Base-by-base conservation (phyloP, 2,329 filamentous ascomycete species). In the Paecilomyces dactylethromorphus region DNA sequence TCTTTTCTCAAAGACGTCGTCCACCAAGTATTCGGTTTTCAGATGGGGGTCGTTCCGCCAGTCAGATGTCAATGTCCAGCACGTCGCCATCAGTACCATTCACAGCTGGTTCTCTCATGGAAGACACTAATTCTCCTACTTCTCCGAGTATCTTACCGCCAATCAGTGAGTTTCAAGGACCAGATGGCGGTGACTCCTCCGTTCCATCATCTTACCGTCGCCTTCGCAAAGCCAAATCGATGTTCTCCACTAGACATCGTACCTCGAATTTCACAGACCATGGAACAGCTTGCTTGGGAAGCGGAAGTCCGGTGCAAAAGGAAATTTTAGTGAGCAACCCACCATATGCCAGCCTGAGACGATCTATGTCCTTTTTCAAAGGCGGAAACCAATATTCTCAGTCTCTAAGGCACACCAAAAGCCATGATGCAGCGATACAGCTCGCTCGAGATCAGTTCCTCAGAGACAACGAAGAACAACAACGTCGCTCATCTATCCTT, bases 181-280 rank as follows among this genome's bases (percentile, higher is more conserved):
- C 76, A 26, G 74, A 74, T 62, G 68, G 71, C 22, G 66, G 69
- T 7, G 69, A 75, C 52, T 68, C 73, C 32, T 76, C 75, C 18
- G 61, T 71, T 52, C 78, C 78, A 26, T 81, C 78, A 3, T 80
- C 78, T 1, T 80, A 78, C 60, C 73, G 77, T 24, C 75, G 71
- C 55, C 69, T 81, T 31, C 75, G 76, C 32, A 80, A 77, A 62
- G 71, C 78, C 7, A 77, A 74, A 59, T 81, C 79, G n/a, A 77
- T 80, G 76, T 78, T 79, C 57, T 72, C 72, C 6, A 73, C 77
- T 1, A 68, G 72, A 55, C 72, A 70, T 33, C 68, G 71, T 32
- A 60, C 69, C 15, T 66, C 69, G 3, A 66, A 65, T 22, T 55
- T 60, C 4, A 15, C 60, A 24, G 60, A 67, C 54, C 64, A 60